A percentile compares a stretch with the other conserved stretches of the same genome.
Conservation (phyloP, 2,329 filamentous ascomycete genomes). For the Cladosporium colombiae region DNA sequence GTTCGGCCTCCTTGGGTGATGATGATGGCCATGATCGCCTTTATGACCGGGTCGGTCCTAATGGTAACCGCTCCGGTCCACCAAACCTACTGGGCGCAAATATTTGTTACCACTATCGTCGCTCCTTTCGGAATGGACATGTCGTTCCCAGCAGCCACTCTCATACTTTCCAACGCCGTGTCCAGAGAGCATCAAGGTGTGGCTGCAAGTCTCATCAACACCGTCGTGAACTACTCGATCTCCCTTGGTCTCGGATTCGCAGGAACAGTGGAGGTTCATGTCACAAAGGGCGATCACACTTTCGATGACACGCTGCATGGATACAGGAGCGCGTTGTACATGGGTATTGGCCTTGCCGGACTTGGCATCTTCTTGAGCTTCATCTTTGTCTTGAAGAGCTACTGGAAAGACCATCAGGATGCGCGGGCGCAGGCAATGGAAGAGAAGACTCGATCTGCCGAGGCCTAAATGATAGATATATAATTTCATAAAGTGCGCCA, state of each 20-base stretch:
- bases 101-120: conserved; percentile 60
- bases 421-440: neutral
- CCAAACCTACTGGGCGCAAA: conserved; percentile 65
- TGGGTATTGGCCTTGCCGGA: conserved; percentile 40
- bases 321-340: conserved; percentile 45
- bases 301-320: conserved; percentile 39
- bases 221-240: conserved; percentile 69
- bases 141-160: conserved; percentile 62
- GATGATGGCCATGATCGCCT: conserved; percentile 43
- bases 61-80: conserved; percentile 50
- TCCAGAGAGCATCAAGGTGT: conserved; percentile 52
- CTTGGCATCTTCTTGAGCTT: conserved; percentile 33
- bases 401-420: conserved; percentile 9
- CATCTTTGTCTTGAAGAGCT: conserved; percentile 31
- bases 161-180: conserved; percentile 59
- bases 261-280: conserved; percentile 60
- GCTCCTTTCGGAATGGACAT: conserved; percentile 63
- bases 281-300: conserved; percentile 43
- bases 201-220: conserved; percentile 60
- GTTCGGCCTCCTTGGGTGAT: conserved; percentile 41
- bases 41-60: conserved; percentile 45
- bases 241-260: conserved; percentile 66
- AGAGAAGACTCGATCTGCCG: neutral
- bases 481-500: neutral
- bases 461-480: conserved; percentile 3